Evolutionary conservation across 257 asterid species (phyloP).

Genomic region (Rhazya stricta): DNA sequence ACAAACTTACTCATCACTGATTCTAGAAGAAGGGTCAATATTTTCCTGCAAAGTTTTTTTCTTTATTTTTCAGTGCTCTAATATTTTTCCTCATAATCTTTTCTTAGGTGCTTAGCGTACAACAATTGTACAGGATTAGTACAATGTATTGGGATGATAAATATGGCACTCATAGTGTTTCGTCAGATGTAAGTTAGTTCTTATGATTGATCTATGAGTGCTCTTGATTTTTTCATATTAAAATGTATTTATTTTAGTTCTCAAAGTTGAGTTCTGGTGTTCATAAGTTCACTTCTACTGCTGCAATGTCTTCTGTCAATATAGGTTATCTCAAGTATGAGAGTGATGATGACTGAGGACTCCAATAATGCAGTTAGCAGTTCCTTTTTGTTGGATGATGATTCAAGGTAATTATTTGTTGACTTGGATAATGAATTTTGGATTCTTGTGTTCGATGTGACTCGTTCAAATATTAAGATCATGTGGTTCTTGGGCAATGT

Average conservation of each 20-base stretch:
- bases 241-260: neutral
- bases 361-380: constrained; percentile 77
- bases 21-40: neutral
- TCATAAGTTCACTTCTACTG: neutral
- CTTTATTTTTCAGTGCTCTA: constrained; percentile 8
- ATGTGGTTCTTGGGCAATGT: neutral
- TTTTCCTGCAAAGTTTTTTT: neutral
- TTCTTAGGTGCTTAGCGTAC: constrained; percentile 91
- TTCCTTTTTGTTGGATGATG: constrained; percentile 82
- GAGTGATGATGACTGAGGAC: constrained; percentile 77
- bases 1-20: neutral
- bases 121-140: constrained; percentile 89
- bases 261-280: neutral
- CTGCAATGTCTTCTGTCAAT: constrained; percentile 8
- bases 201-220: constrained; percentile 10
- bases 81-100: constrained; percentile 11
- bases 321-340: constrained; percentile 77
- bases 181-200: constrained; percentile 74
- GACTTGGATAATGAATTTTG: neutral
- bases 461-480: neutral
- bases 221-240: neutral
- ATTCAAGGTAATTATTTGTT: constrained; percentile 53
- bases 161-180: constrained; percentile 94
- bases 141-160: constrained; percentile 99
- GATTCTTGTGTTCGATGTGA: neutral